These are phyloP conservation scores for Nemania sp. DNA, from an alignment of 2,329 filamentous ascomycete genomes.

Conservation along the genomic window DNA sequence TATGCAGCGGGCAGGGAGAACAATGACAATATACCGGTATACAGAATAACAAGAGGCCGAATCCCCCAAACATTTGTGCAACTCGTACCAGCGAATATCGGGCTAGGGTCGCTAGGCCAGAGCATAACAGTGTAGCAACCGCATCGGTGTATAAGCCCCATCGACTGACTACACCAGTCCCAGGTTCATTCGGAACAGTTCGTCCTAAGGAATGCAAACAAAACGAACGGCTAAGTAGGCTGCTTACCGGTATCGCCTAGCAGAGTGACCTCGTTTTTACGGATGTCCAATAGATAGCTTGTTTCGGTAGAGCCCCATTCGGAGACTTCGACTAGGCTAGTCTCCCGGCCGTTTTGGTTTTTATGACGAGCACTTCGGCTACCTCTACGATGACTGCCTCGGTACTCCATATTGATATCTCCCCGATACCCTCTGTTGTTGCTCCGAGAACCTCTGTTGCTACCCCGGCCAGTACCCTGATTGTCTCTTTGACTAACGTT, in stretches of 20 bases:
- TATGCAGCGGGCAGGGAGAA: neutral
- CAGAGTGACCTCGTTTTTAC: neutral
- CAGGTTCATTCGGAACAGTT: no score
- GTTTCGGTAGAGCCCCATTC: neutral
- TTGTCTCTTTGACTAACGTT: neutral
- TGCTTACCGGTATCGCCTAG: neutral
- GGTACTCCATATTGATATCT: neutral
- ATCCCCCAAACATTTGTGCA: neutral
- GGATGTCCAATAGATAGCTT: neutral
- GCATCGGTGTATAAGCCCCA: no score
- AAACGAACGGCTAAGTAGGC: neutral
- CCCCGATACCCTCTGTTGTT: neutral
- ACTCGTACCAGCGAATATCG: no score
- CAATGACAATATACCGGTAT: neutral
- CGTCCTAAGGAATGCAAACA: neutral
- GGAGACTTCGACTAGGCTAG: neutral
- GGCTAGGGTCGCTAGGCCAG: no score
- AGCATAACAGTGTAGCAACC: no score
- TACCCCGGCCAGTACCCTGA: neutral
- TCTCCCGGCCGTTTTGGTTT: neutral
- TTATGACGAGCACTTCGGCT: neutral
- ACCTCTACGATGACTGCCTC: neutral
- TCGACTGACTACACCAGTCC: no score
- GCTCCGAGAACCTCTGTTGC: neutral
- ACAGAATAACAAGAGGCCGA: neutral